Percentiles rank a stretch among this genome's conserved stretches.
Evolutionary conservation across 805 yeast species (phyloP).

Genomic region (Ogataea salicorniae): DNA sequence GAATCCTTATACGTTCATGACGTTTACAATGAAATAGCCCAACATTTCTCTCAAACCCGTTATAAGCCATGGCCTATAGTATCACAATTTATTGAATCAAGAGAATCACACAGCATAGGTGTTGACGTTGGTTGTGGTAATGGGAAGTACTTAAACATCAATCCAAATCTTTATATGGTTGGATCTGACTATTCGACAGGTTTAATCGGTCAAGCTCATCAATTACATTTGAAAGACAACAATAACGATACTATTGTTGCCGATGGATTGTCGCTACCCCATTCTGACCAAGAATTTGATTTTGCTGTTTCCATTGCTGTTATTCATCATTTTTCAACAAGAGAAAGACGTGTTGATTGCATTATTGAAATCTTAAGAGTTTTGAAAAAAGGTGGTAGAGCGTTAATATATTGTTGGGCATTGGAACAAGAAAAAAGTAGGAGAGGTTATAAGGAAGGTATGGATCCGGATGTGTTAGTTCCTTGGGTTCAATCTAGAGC

Average conservation of each 20-base stretch:
- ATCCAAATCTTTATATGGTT: slow-evolving; percentile 59
- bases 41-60: slow-evolving; percentile 89
- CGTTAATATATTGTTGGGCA: slow-evolving; percentile 94
- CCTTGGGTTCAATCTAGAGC: slow-evolving; percentile 84
- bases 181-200: slow-evolving; percentile 78
- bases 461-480: slow-evolving; percentile 88
- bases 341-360: slow-evolving; percentile 72
- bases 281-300: slow-evolving; percentile 43
- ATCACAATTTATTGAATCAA: slow-evolving; percentile 52
- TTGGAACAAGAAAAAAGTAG: slow-evolving; percentile 83
- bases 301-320: slow-evolving; percentile 96
- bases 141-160: slow-evolving; percentile 81
- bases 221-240: slow-evolving; percentile 23
- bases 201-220: slow-evolving; percentile 56
- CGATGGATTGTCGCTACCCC: slow-evolving; percentile 72
- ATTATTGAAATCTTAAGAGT: slow-evolving; percentile 57
- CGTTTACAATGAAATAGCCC: slow-evolving; percentile 90
- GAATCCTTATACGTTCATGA: slow-evolving; percentile 81
- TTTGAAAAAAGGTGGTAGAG: slow-evolving; percentile 56
- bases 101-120: slow-evolving; percentile 59
- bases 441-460: slow-evolving; percentile 87
- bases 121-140: slow-evolving; percentile 97
- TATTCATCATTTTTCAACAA: slow-evolving; percentile 90
- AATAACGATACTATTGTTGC: slow-evolving; percentile 62
- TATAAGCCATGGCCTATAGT: slow-evolving; percentile 99